A percentile compares a stretch with the other conserved stretches of the same genome.
These are phyloP conservation scores for Exobasidium cylindrosporum DNA, from an alignment of 1,284 basidiomycete genomes.

Conservation along the genomic window DNA sequence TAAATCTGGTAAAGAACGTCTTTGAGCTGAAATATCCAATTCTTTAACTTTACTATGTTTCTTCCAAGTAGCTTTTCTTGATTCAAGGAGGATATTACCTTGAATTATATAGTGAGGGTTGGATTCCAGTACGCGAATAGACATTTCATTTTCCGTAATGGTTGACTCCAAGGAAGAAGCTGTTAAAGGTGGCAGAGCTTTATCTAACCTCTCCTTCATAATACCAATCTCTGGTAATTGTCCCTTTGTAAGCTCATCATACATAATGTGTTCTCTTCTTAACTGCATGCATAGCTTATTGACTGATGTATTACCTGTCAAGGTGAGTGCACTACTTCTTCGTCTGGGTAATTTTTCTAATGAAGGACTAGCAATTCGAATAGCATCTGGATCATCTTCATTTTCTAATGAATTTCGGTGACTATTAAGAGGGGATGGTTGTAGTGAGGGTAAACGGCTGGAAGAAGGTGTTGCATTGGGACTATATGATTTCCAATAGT, in stretches of 20 bases:
- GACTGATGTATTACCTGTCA: background rate
- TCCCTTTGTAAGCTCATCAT: background rate
- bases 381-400: background rate
- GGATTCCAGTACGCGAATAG: background rate
- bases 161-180: background rate
- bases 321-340: background rate
- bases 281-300: background rate
- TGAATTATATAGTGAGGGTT: background rate
- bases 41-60: background rate
- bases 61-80: background rate
- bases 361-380: background rate
- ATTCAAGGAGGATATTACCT: background rate
- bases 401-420: background rate
- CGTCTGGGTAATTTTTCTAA: background rate
- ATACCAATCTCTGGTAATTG: background rate
- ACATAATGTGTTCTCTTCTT: background rate
- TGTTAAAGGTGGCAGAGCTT: background rate
- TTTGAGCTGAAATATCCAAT: background rate
- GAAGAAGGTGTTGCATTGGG: background rate
- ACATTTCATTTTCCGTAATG: background rate
- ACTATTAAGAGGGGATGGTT: conserved; percentile 3
- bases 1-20: background rate
- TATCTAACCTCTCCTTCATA: background rate
- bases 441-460: conserved; percentile 1
- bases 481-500: background rate